phyloP scores from a whole-genome alignment of 345 rosid genomes.

The Moricandia moricandioides region DNA sequence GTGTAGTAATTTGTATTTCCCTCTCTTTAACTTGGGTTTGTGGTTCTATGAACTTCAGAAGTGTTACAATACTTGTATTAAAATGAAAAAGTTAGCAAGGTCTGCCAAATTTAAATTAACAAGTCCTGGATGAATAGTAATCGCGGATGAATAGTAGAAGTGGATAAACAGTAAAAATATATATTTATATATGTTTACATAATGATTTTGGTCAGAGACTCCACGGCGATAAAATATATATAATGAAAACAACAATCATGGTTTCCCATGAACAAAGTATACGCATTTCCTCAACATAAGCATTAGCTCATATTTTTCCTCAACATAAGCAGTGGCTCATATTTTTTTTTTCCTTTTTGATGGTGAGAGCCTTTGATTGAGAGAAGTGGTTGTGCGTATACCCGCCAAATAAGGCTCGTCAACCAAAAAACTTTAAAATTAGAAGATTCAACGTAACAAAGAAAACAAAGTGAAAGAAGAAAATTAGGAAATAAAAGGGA shows the following conservation, averaged over 20 bases:
- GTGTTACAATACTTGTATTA: no score
- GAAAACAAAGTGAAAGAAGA: constrained; percentile 14
- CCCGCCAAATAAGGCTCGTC: constrained; percentile 32
- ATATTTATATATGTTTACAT: no score
- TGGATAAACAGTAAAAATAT: no score
- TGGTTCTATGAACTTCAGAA: no score
- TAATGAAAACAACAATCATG: background rate
- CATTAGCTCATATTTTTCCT: constrained; percentile 11
- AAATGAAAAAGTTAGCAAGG: no score
- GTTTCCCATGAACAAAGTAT: background rate
- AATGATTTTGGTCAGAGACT: background rate
- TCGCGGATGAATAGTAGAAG: no score
- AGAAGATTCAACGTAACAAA: constrained; percentile 14
- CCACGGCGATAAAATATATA: background rate
- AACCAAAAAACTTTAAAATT: constrained; percentile 25
- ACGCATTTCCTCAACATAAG: background rate
- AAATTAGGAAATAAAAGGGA: background rate
- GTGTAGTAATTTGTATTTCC: no score
- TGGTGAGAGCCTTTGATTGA: background rate
- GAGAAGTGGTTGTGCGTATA: constrained; percentile 20
- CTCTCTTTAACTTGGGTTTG: no score
- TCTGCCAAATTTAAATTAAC: no score
- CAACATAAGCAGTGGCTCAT: constrained; percentile 3
- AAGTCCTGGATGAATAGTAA: no score
- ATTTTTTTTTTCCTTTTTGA: background rate